Base-by-base conservation (phyloP, 139 green algal species). In the Diplosphaera chodatii region DNA sequence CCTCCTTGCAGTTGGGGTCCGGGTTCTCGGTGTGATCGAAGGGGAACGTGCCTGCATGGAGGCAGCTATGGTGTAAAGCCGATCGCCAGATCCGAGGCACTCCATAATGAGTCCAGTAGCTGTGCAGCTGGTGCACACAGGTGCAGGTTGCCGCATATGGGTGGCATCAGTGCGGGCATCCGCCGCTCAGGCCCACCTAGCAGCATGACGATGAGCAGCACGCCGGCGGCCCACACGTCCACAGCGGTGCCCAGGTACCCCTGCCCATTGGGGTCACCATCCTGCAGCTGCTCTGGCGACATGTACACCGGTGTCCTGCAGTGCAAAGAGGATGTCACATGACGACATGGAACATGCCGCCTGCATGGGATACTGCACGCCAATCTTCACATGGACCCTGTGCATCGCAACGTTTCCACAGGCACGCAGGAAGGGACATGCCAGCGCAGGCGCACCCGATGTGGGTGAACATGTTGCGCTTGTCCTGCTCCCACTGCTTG, bases 121-220 rank as follows among this genome's bases (percentile, higher is more conserved):
- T n/a, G n/a, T n/a, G n/a, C n/a, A n/a, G n/a, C n/a, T n/a, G n/a
- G n/a, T n/a, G n/a, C n/a, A n/a, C n/a, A n/a, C n/a, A n/a, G n/a
- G n/a, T n/a, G n/a, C n/a, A n/a, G n/a, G n/a, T n/a, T n/a, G n/a
- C n/a, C n/a, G n/a, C n/a, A n/a, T n/a, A n/a, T n/a, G n/a, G n/a
- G n/a, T n/a, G n/a, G n/a, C n/a, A n/a, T n/a, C n/a, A n/a, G n/a
- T n/a, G n/a, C n/a, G n/a, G n/a, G n/a, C n/a, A n/a, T n/a, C n/a
- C n/a, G n/a, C n/a, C n/a, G n/a, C n/a, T n/a, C n/a, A n/a, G n/a
- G 37, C 37, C 48, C 48, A 59, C 48, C 91, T 13, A 92, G 77
- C 68, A 96, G 87, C 85, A 90, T 87, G n/a, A 86, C 88, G 32
- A 90, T 88, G 1, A 92, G 75, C 75, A 90, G 78, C 48, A 94